Conservation (phyloP, 2,329 filamentous ascomycete genomes). For the Zymoseptoria ardabiliae region DNA sequence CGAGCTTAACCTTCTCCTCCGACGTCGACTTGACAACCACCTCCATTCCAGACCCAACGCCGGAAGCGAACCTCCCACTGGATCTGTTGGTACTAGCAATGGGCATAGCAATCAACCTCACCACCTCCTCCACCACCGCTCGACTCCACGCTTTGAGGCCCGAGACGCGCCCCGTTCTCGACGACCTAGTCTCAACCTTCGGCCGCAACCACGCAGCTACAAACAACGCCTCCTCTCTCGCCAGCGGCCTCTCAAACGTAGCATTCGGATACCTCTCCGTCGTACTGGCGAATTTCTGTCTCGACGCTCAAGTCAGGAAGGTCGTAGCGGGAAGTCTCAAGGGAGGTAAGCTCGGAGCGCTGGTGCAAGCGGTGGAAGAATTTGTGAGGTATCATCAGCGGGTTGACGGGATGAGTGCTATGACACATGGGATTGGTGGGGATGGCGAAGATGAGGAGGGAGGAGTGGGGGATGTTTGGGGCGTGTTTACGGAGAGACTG, state of each 20-base stretch:
- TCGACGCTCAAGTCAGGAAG: slow-evolving; percentile 43
- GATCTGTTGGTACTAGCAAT: slow-evolving; percentile 71
- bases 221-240: slow-evolving; percentile 57
- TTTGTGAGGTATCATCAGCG: slow-evolving; percentile 55
- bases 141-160: slow-evolving; percentile 15
- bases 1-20: background rate
- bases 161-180: slow-evolving; percentile 13
- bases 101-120: slow-evolving; percentile 79
- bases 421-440: background rate
- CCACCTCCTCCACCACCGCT: slow-evolving; percentile 65
- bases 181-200: slow-evolving; percentile 23
- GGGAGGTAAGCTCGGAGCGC: slow-evolving; percentile 39
- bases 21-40: slow-evolving; percentile 43
- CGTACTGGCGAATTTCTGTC: slow-evolving; percentile 71
- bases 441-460: slow-evolving; percentile 42
- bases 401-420: slow-evolving; percentile 43
- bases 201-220: slow-evolving; percentile 21
- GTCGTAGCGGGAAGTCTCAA: slow-evolving; percentile 33
- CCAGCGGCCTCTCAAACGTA: slow-evolving; percentile 69
- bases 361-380: slow-evolving; percentile 54
- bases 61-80: slow-evolving; percentile 30
- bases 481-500: slow-evolving; percentile 48
- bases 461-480: slow-evolving; percentile 32
- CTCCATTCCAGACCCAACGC: slow-evolving; percentile 29
- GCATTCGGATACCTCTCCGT: slow-evolving; percentile 81